Base-by-base conservation (phyloP, 306 rosid species). In the Trichosanthes cucumerina region DNA sequence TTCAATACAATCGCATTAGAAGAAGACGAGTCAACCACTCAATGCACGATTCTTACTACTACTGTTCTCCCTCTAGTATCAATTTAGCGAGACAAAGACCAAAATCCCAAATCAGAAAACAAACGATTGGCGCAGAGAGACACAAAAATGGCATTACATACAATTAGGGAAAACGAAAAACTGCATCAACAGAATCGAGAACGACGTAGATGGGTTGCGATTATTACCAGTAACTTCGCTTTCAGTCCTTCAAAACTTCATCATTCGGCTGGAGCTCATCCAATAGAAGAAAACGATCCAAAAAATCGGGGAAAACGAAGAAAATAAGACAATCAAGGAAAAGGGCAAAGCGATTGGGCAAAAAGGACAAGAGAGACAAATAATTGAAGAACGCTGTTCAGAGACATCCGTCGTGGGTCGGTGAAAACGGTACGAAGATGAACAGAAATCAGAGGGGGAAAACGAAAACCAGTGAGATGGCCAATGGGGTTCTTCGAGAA, bases 351-450 rank as follows among this genome's bases (percentile, higher is more conserved):
- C 56, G 76, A 21, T 43, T 66, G 31, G 13, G 76, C 5, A 11
- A 43, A 66, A 38, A 39, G 50, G 16, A n/a, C 21, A 4, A 19
- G 50, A 6, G 43, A 33, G 13, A n/a, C 58, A 46, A 71, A 15
- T 71, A 71, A 71, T 71, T 16, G 58, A 23, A 23, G 39, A 71
- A 44, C 75, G 75, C 75, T 71, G 56, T 71, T 71, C 57, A 24
- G 39, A 71, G 14, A 44, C 76, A 46, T 43, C n/a, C 9, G 19
- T 23, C 5, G 53, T 41, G 75, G 9, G 53, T 69, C 8, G 49
- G 4, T 65, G 50, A 66, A 65, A 38, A 66, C 19, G 49, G 28
- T 36, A 66, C 9, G 7, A 11, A n/a, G 75, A 68, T 11, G 50
- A 36, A 19, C 28, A 66, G 47, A 68, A 68, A 68, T 68, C 16